These are phyloP conservation scores for Beauveria caledonica DNA, from an alignment of 2,329 filamentous ascomycete genomes.

Conservation along the genomic window DNA sequence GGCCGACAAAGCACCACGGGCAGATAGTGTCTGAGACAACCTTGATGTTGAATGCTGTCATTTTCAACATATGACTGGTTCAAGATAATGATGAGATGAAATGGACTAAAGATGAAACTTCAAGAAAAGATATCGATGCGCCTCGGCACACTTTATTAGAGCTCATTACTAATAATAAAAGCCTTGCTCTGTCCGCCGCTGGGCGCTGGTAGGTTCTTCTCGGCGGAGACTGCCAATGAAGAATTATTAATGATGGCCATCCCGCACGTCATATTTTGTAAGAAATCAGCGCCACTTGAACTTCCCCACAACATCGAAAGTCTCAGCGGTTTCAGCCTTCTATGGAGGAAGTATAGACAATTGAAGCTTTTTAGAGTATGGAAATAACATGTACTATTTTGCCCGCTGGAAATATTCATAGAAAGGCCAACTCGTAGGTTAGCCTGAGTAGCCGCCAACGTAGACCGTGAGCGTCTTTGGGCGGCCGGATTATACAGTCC, in stretches of 20 bases:
- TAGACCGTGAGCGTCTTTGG: constrained; percentile 23
- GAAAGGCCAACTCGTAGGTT: background rate
- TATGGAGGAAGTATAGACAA: no score
- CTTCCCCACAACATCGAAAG: background rate
- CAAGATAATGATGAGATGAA: background rate
- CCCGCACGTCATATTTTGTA: background rate
- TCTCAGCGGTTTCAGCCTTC: no score
- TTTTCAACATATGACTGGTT: constrained; percentile 24
- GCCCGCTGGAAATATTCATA: no score
- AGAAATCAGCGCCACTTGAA: background rate
- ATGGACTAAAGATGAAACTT: background rate
- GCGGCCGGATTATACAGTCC: constrained; percentile 20
- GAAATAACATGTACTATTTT: no score
- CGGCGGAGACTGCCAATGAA: no score
- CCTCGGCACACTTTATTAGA: background rate
- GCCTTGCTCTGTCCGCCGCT: no score
- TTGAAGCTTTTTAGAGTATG: background rate
- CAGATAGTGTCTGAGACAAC: constrained; percentile 44
- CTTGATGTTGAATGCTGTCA: constrained; percentile 48
- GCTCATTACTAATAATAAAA: background rate
- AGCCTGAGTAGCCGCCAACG: constrained; percentile 16
- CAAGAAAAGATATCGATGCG: no score
- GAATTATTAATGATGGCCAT: constrained; percentile 4
- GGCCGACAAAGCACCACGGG: constrained; percentile 44
- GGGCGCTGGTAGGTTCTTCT: no score